These are phyloP conservation scores for Cercis canadensis DNA, from an alignment of 306 rosid genomes.

Conservation along the genomic window DNA sequence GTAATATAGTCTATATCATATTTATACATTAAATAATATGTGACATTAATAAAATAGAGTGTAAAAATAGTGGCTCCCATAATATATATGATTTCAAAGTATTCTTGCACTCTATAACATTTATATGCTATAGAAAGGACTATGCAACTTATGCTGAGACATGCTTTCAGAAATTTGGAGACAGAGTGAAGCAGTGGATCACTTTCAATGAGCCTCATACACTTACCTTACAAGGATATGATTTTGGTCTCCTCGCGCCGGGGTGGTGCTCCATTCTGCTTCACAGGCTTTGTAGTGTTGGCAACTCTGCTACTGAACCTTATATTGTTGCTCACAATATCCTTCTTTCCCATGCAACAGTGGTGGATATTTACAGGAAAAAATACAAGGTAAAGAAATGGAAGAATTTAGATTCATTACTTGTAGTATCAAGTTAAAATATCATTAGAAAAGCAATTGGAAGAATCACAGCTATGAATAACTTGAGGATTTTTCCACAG, in stretches of 20 bases:
- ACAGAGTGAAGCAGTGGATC: slow-evolving; percentile 94
- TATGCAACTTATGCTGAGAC: slow-evolving; percentile 75
- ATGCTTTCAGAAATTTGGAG: slow-evolving; percentile 88
- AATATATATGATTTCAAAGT: slow-evolving; percentile 18
- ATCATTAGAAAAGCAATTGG: not conserved
- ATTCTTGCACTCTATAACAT: not conserved
- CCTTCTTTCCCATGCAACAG: slow-evolving; percentile 73
- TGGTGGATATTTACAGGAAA: slow-evolving; percentile 61
- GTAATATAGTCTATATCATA: too few species aligned
- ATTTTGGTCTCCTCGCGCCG: slow-evolving; percentile 83
- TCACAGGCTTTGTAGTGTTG: slow-evolving; percentile 62
- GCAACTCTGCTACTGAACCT: slow-evolving; percentile 85
- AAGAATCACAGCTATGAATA: not conserved
- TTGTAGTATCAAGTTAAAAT: not conserved
- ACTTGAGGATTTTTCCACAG: slow-evolving; percentile 41
- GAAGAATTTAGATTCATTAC: not conserved
- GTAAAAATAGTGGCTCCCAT: too few species aligned
- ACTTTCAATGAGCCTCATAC: slow-evolving; percentile 96
- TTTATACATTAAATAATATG: too few species aligned
- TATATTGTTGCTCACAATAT: slow-evolving; percentile 87
- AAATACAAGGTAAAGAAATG: slow-evolving; percentile 67
- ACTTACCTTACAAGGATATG: slow-evolving; percentile 80
- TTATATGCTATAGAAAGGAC: slow-evolving; percentile 63
- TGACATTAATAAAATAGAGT: too few species aligned
- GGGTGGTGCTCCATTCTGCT: slow-evolving; percentile 83